phyloP scores from a whole-genome alignment of 2,329 filamentous ascomycete species.

The Teratosphaeria destructans region DNA sequence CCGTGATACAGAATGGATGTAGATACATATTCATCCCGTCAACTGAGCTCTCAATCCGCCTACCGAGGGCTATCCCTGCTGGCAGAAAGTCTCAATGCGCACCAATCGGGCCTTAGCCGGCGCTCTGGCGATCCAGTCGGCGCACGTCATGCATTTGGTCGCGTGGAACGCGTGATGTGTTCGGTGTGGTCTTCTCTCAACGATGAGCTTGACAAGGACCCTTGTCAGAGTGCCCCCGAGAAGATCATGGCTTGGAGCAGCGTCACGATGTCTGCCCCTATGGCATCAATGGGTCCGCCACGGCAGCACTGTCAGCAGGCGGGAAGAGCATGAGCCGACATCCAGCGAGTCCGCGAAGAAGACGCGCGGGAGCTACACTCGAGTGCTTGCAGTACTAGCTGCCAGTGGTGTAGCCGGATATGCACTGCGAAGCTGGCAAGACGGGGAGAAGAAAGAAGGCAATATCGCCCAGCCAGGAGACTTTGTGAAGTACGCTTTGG shows the following conservation, averaged over 20 bases:
- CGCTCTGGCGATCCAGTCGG: too few species aligned
- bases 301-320: neutral
- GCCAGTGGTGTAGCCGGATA: neutral
- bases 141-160: neutral
- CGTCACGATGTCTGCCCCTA: neutral
- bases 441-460: neutral
- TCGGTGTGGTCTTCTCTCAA: neutral
- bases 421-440: neutral
- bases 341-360: neutral
- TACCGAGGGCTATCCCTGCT: too few species aligned
- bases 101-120: too few species aligned
- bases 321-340: neutral
- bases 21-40: too few species aligned
- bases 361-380: slow-evolving; percentile 1
- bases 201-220: neutral
- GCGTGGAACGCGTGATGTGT: neutral
- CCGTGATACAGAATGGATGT: too few species aligned
- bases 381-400: neutral
- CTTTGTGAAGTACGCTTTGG: slow-evolving; percentile 47
- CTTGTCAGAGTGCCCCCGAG: neutral
- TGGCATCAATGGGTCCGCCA: neutral
- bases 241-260: neutral
- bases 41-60: too few species aligned
- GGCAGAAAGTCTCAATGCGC: too few species aligned
- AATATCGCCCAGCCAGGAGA: slow-evolving; percentile 2